A percentile compares a stretch with the other conserved stretches of the same genome.
Evolutionary conservation across 345 rosid genomes (phyloP).

Genomic region (Draba incana): DNA sequence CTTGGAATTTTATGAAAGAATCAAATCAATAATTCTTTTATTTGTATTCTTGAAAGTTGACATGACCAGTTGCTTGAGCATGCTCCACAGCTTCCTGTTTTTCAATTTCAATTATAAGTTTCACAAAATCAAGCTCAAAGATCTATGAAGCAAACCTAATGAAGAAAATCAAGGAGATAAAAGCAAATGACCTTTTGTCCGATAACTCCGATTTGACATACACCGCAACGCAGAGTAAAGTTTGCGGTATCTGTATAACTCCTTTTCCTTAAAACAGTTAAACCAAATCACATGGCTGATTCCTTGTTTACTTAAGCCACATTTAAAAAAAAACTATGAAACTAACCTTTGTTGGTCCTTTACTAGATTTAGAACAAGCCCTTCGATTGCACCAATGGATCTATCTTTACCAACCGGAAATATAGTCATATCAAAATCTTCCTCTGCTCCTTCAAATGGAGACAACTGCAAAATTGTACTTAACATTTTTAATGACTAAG

Average conservation of each 20-base stretch:
- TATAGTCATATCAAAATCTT: slow-evolving; percentile 93
- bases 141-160: slow-evolving; percentile 18
- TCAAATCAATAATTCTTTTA: slow-evolving; percentile 37
- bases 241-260: slow-evolving; percentile 78
- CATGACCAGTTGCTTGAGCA: slow-evolving; percentile 95
- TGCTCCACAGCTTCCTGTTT: slow-evolving; percentile 89
- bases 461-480: slow-evolving; percentile 58
- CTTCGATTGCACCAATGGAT: slow-evolving; percentile 64
- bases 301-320: slow-evolving; percentile 15
- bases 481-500: too few relatives aligned
- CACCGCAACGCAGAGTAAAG: slow-evolving; percentile 93
- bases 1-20: slow-evolving; percentile 14
- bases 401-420: slow-evolving; percentile 60
- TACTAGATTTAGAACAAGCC: slow-evolving; percentile 60
- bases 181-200: slow-evolving; percentile 74
- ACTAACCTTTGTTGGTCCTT: slow-evolving; percentile 85
- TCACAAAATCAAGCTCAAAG: slow-evolving; percentile 8
- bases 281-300: slow-evolving; percentile 15
- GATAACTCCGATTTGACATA: slow-evolving; percentile 84
- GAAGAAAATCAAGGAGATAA: not conserved
- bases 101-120: not conserved
- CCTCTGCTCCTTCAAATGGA: slow-evolving; percentile 81
- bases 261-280: slow-evolving; percentile 62
- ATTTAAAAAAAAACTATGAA: not conserved
- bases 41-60: slow-evolving; percentile 82